Percentiles rank a stretch among this genome's conserved stretches.
These are phyloP conservation scores for Suillus lakei DNA, from an alignment of 768 basidiomycete genomes.

Conservation along the genomic window DNA sequence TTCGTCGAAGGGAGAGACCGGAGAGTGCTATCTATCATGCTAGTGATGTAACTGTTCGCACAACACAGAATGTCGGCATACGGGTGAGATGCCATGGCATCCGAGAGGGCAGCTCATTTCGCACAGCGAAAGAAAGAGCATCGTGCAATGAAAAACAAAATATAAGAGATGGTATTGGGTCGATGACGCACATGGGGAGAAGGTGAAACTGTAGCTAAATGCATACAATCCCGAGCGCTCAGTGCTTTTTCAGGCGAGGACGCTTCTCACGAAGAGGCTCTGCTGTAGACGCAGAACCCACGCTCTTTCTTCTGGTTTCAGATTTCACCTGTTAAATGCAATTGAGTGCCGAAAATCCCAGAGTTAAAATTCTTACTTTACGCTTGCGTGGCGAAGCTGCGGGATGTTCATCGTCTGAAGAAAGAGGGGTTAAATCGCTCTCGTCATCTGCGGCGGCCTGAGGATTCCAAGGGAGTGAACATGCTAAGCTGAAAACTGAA, in stretches of 20 bases:
- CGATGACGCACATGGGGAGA: not conserved
- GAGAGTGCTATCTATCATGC: not conserved
- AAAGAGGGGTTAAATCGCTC: slow-evolving; percentile 5
- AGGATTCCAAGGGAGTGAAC: not conserved
- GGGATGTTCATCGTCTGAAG: not conserved
- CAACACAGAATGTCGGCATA: not conserved
- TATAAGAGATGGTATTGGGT: not conserved
- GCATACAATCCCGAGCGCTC: not conserved
- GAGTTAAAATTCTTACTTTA: not conserved
- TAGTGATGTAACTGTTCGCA: not conserved
- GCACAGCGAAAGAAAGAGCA: not conserved
- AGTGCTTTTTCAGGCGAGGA: not conserved
- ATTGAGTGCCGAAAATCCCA: not conserved
- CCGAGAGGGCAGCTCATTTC: not conserved
- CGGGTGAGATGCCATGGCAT: not conserved
- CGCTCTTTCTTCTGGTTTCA: not conserved
- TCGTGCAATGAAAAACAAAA: not conserved
- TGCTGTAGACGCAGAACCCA: not conserved
- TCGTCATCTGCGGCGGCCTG: slow-evolving; percentile 3
- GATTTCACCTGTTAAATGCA: not conserved
- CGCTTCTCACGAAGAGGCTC: not conserved
- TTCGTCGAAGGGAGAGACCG: not conserved
- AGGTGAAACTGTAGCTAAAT: not conserved
- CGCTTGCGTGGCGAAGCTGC: not conserved
- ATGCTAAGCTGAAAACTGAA: not conserved